Conservation (phyloP, 352 stramenopile genomes). For the Phytophthora pisi region DNA sequence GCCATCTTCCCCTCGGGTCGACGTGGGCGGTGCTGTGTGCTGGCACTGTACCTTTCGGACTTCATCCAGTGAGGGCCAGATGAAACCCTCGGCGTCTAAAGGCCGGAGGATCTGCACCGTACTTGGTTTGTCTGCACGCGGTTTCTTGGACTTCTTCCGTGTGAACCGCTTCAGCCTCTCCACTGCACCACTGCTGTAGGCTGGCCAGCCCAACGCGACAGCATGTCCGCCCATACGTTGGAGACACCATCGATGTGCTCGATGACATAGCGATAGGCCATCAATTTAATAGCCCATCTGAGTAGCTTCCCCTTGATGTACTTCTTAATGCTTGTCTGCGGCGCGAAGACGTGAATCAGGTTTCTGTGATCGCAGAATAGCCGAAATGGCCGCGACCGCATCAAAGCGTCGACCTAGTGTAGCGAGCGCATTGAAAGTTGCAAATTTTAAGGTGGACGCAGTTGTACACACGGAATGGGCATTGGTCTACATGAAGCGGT, state of each 20-base stretch:
- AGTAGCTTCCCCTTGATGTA: constrained; percentile 12
- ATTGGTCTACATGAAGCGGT: constrained; percentile 21
- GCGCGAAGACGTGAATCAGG: constrained; percentile 11
- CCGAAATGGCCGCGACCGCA: neutral
- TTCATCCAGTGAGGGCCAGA: too few relatives aligned
- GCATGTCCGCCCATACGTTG: constrained; percentile 28
- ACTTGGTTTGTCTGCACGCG: too few relatives aligned
- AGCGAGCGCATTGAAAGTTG: neutral
- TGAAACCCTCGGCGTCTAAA: too few relatives aligned
- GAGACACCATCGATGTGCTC: constrained; percentile 1
- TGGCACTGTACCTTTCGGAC: too few relatives aligned
- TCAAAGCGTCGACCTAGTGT: neutral
- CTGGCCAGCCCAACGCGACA: too few relatives aligned
- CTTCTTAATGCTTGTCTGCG: constrained; percentile 1
- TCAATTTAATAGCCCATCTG: constrained; percentile 8
- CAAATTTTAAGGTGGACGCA: neutral
- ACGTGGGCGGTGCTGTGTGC: too few relatives aligned
- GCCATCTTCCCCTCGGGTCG: too few relatives aligned
- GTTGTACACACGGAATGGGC: neutral
- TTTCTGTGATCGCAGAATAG: constrained; percentile 13
- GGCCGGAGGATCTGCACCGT: too few relatives aligned
- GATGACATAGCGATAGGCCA: constrained; percentile 17
- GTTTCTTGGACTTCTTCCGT: too few relatives aligned
- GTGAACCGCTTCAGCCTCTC: too few relatives aligned
- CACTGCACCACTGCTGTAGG: too few relatives aligned